Percentiles rank a stretch among this genome's conserved stretches.
phyloP scores from a whole-genome alignment of 2,329 filamentous ascomycete species.

The Colletotrichum karsti region DNA sequence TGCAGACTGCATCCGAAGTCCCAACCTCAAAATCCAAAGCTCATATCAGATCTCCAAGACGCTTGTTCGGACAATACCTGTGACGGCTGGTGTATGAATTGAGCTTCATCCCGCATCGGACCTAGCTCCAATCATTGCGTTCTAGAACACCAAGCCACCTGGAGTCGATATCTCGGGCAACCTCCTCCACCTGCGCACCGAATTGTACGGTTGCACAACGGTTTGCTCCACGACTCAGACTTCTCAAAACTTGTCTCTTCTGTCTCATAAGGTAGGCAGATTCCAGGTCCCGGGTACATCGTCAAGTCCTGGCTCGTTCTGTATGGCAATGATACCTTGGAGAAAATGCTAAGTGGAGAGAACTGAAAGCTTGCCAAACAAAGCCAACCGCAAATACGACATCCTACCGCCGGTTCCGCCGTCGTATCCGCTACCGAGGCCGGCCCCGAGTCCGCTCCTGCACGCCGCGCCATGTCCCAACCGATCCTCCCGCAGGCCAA shows the following conservation, averaged over 20 bases:
- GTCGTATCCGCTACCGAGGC: neutral
- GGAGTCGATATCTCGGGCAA: conserved; percentile 14
- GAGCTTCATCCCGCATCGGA: neutral
- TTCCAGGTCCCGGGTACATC: no score
- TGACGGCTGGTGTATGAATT: neutral
- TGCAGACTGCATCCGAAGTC: no score
- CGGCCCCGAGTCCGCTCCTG: neutral
- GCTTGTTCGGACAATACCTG: neutral
- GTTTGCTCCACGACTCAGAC: no score
- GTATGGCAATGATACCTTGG: neutral
- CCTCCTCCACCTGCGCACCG: neutral
- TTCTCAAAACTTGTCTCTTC: no score
- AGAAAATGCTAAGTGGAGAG: conserved; percentile 14
- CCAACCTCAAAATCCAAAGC: neutral
- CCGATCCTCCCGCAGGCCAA: conserved; percentile 15
- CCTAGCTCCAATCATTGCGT: neutral
- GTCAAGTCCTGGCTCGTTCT: neutral
- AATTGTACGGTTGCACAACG: neutral
- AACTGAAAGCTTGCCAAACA: neutral
- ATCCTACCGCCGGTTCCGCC: neutral
- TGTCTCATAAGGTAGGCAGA: no score
- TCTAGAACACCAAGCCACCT: conserved; percentile 11
- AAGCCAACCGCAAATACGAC: neutral
- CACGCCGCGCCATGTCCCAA: conserved; percentile 19
- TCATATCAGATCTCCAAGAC: no score